These are phyloP conservation scores for Heterobasidion parviporum DNA, from an alignment of 1,284 basidiomycete genomes.

Conservation along the genomic window DNA sequence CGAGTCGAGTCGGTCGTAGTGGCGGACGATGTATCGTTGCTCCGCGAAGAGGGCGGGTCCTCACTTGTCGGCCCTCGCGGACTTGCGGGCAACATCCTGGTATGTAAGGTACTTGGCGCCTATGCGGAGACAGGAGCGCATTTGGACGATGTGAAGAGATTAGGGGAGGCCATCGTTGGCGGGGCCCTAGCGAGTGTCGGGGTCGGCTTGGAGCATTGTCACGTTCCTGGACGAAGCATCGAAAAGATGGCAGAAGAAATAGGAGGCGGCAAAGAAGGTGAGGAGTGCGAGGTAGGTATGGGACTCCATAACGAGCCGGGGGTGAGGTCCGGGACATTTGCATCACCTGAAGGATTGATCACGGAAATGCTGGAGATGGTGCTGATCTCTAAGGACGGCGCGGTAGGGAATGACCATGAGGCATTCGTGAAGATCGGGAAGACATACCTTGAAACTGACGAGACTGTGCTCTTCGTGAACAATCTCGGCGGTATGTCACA, in stretches of 20 bases:
- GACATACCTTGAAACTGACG: conserved; percentile 17
- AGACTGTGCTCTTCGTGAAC: conserved; percentile 39
- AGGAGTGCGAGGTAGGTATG: conserved; percentile 41
- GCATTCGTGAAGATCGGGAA: conserved; percentile 9
- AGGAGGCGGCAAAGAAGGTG: conserved; percentile 16
- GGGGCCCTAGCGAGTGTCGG: conserved; percentile 40
- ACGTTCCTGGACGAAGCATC: conserved; percentile 37
- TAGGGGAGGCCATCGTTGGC: conserved; percentile 37
- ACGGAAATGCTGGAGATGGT: conserved; percentile 30
- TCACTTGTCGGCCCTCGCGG: conserved; percentile 44
- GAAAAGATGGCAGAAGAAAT: conserved; percentile 14
- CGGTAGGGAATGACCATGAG: conserved; percentile 3
- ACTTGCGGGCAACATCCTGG: conserved; percentile 56
- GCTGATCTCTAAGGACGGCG: conserved; percentile 10
- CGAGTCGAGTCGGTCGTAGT: conserved; percentile 51
- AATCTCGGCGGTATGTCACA: conserved; percentile 49
- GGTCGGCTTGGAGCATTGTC: conserved; percentile 47
- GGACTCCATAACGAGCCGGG: conserved; percentile 55
- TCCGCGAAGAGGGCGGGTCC: conserved; percentile 21
- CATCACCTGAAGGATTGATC: conserved; percentile 21
- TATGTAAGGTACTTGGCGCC: conserved; percentile 62
- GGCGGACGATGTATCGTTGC: conserved; percentile 59
- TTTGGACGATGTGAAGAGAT: conserved; percentile 36
- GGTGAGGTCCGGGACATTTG: conserved; percentile 28
- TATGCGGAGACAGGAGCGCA: conserved; percentile 38